Base-by-base conservation (phyloP, 2,329 filamentous ascomycete species). In the Zasmidium cellare region DNA sequence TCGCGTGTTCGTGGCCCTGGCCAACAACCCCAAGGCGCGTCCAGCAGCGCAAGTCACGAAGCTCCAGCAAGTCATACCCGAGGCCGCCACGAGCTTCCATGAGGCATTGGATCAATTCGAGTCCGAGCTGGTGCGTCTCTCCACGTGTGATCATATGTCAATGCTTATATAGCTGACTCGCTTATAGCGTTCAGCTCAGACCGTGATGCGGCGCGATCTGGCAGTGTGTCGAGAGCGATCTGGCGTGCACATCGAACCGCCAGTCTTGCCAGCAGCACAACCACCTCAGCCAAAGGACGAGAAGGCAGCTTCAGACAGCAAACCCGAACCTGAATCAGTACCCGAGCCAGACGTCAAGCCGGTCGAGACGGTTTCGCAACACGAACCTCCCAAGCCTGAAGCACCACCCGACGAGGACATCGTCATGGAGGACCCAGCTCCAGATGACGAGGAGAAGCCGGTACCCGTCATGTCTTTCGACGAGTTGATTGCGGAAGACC, bases 101-200 rank as follows among this genome's bases (percentile, higher is more conserved):
- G 74, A 79, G 48, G 76, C 77, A n/a, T 75, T 82, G n/a, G 80
- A 83, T 67, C 72, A 77, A 57, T 72, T 83, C 14, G 79, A 82
- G 63, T 72, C 73, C 46, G 75, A 82, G 53, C 66, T 82, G 44
- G 74, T 77, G 64, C 22, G 73, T 63, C 1, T 63, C 1, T 31
- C 11, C 16, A 22, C 20, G 19, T 31, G 28, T 1, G 18, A n/a
- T 6, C 12, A n/a, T 28, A 14, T 28, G 22, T 9, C 23, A 22
- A 6, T 22, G 19, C 45, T 25, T 20, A 25, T n/a, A n/a, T 47
- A 22, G 14, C 19, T 25, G 16, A 20, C 16, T 45, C 41, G 41
- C 11, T 28, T 9, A 7, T 31, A 74, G 71, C 67, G 69, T 62
- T 50, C 65, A 16, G 71, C 72, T 14, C 62, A 69, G 51, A 53